Evolutionary conservation across 129 eudicot species (phyloP).

Genomic region (Dittrichia graveolens): DNA sequence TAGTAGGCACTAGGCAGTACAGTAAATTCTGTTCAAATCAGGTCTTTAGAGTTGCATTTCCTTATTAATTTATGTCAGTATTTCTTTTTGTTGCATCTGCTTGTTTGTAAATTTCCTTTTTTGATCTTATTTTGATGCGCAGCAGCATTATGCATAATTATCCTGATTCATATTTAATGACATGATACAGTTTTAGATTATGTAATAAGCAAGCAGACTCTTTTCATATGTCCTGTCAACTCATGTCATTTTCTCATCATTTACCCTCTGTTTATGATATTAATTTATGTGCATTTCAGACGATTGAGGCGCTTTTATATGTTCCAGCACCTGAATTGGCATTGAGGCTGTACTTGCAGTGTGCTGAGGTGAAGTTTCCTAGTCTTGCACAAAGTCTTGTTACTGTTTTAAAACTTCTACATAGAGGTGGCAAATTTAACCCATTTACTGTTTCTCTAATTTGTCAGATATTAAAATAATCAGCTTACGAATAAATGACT

Average conservation of each 20-base stretch:
- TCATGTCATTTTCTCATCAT: conserved; percentile 8
- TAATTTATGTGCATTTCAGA: conserved; percentile 48
- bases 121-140: background rate
- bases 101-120: background rate
- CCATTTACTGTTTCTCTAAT: background rate
- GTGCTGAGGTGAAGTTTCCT: conserved; percentile 82
- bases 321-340: conserved; percentile 96
- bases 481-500: background rate
- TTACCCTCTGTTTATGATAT: conserved; percentile 14
- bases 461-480: background rate
- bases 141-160: background rate
- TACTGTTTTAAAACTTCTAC: conserved; percentile 8
- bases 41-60: background rate
- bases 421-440: background rate
- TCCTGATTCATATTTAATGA: conserved; percentile 2
- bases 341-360: conserved; percentile 87
- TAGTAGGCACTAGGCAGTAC: background rate
- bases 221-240: conserved; percentile 4
- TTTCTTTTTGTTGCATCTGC: background rate
- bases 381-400: conserved; percentile 1
- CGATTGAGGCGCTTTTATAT: conserved; percentile 73
- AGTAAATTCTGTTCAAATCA: background rate
- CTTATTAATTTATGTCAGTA: background rate
- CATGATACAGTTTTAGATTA: conserved; percentile 1
- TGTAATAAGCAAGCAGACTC: background rate